Conservation (phyloP, 2,329 filamentous ascomycete species). For the Claviceps arundinis region DNA sequence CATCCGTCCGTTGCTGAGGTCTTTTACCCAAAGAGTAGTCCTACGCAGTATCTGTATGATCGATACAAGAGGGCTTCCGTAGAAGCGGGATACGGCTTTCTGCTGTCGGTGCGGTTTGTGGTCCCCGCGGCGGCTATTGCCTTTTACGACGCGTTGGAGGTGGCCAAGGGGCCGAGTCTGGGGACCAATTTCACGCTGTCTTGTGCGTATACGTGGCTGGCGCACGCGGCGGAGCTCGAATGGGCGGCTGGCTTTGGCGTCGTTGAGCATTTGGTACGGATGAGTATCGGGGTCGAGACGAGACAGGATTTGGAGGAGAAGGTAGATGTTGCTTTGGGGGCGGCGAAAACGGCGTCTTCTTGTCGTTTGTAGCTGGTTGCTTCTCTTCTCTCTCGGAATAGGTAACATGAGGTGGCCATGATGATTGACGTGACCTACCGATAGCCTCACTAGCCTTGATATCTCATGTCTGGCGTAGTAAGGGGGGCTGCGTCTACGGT, state of each 20-base stretch:
- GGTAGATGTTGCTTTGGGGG: not conserved
- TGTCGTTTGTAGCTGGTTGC: too few relatives aligned
- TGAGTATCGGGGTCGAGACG: slow-evolving; percentile 30
- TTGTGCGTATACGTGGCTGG: slow-evolving; percentile 25
- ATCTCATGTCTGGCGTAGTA: too few relatives aligned
- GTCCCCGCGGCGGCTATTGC: slow-evolving; percentile 19
- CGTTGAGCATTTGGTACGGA: slow-evolving; percentile 25
- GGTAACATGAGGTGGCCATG: too few relatives aligned
- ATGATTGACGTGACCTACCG: too few relatives aligned
- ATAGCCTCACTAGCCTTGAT: too few relatives aligned
- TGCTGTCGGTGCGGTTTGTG: slow-evolving; percentile 37
- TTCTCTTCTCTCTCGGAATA: too few relatives aligned
- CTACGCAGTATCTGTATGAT: slow-evolving; percentile 22
- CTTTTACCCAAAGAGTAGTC: slow-evolving; percentile 27
- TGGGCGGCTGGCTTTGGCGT: slow-evolving; percentile 26
- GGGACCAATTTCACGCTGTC: slow-evolving; percentile 36
- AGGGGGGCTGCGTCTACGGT: too few relatives aligned
- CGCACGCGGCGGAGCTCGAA: slow-evolving; percentile 24
- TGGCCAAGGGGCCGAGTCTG: slow-evolving; percentile 36
- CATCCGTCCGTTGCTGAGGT: slow-evolving; percentile 16
- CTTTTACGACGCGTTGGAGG: slow-evolving; percentile 34
- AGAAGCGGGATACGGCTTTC: slow-evolving; percentile 34
- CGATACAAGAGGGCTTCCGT: slow-evolving; percentile 13
- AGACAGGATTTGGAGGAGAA: not conserved
- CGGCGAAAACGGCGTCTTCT: not conserved